Evolutionary conservation across 1,284 basidiomycete species (phyloP).

Genomic region (Tilletia indica): DNA sequence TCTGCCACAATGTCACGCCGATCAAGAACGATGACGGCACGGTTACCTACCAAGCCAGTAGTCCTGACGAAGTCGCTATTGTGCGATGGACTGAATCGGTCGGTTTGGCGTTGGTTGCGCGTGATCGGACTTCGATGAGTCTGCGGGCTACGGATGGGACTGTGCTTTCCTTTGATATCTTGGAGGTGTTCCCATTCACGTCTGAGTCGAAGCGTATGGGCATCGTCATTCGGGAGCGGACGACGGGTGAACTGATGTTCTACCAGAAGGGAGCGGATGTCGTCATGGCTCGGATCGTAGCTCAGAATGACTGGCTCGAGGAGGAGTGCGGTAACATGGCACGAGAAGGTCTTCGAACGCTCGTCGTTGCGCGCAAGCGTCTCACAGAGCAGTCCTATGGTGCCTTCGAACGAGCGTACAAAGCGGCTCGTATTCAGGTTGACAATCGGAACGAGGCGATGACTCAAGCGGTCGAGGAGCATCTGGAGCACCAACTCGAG

Average conservation of each 20-base stretch:
- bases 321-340: constrained; percentile 99
- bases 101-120: constrained; percentile 79
- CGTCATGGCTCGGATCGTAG: constrained; percentile 90
- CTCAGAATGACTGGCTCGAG: constrained; percentile 97
- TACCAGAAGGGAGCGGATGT: constrained; percentile 97
- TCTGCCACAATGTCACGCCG: constrained; percentile 98
- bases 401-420: constrained; percentile 74
- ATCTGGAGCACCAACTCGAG: constrained; percentile 85
- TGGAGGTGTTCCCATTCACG: constrained; percentile 93
- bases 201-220: constrained; percentile 99
- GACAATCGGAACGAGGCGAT: constrained; percentile 72
- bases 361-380: constrained; percentile 83
- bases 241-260: constrained; percentile 77
- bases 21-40: constrained; percentile 88
- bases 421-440: constrained; percentile 72
- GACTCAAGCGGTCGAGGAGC: constrained; percentile 70
- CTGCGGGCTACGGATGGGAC: constrained; percentile 37
- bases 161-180: constrained; percentile 72
- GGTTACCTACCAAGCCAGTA: constrained; percentile 95
- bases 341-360: constrained; percentile 86
- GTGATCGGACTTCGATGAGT: constrained; percentile 80
- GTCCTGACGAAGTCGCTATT: constrained; percentile 97
- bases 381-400: constrained; percentile 70
- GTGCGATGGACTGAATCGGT: constrained; percentile 97
- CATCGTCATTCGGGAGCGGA: constrained; percentile 80